Evolutionary conservation across 2,329 filamentous ascomycete species (phyloP).

Genomic region (Escovopsis sp.): DNA sequence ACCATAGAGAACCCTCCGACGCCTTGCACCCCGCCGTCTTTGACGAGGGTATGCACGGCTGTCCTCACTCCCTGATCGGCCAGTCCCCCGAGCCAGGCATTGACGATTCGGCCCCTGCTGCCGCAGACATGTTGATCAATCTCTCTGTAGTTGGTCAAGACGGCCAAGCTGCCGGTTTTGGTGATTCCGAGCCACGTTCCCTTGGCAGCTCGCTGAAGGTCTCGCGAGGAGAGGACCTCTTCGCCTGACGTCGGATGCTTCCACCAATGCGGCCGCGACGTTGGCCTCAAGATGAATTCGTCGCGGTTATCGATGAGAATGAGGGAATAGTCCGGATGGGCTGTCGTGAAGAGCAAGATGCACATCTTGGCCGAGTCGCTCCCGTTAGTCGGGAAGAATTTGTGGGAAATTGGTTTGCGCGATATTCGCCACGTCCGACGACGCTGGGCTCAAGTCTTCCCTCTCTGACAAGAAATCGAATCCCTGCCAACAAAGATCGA

Average conservation of each 20-base stretch:
- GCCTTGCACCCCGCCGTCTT: conserved; percentile 38
- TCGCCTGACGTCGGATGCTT: conserved; percentile 26
- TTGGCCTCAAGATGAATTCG: conserved; percentile 52
- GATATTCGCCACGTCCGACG: too few relatives aligned
- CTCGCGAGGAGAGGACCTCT: conserved; percentile 42
- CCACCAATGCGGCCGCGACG: conserved; percentile 52
- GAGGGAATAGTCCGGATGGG: conserved; percentile 60
- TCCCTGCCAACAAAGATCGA: too few relatives aligned
- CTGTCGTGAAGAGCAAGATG: conserved; percentile 61
- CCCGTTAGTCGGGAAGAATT: background rate
- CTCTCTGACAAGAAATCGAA: too few relatives aligned
- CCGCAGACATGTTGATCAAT: conserved; percentile 36
- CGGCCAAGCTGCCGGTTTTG: conserved; percentile 42
- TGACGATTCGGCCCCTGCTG: conserved; percentile 51
- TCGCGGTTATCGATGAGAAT: conserved; percentile 69
- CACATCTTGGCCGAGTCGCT: conserved; percentile 40
- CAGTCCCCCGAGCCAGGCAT: conserved; percentile 41
- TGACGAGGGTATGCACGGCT: conserved; percentile 38
- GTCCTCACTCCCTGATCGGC: conserved; percentile 31
- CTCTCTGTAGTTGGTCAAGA: conserved; percentile 55
- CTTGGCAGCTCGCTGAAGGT: conserved; percentile 45
- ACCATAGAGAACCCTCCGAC: conserved; percentile 54
- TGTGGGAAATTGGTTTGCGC: too few relatives aligned
- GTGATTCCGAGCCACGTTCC: conserved; percentile 55
- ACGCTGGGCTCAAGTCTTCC: too few relatives aligned